Percentiles rank a stretch among this genome's conserved stretches.
Conservation (phyloP, 2,329 filamentous ascomycete species). For the Ploettnerulaceae sp. region DNA sequence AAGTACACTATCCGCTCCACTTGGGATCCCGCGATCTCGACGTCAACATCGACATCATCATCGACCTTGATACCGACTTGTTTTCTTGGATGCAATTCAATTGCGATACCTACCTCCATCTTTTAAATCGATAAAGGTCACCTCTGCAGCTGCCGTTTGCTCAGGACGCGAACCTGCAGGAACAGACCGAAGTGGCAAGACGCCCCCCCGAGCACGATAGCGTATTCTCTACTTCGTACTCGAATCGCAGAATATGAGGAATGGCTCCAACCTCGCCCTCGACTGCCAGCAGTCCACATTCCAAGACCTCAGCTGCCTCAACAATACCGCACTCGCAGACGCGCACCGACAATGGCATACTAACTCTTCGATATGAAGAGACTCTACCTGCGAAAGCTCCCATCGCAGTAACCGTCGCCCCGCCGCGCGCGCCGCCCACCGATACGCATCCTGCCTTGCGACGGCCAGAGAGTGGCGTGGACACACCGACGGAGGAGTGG, state of each 20-base stretch:
- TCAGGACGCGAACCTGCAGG: background rate
- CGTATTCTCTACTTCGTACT: too few relatives aligned
- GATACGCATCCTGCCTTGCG: conserved; percentile 32
- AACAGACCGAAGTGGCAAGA: background rate
- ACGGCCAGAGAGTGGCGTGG: conserved; percentile 6
- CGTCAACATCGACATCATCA: too few relatives aligned
- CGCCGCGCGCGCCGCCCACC: conserved; percentile 26
- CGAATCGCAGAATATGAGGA: conserved; percentile 4
- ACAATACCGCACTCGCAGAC: conserved; percentile 7
- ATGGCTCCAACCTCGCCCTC: conserved; percentile 1
- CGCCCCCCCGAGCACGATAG: background rate
- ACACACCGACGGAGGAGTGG: conserved; percentile 36
- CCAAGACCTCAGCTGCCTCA: conserved; percentile 6
- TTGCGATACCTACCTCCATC: too few relatives aligned
- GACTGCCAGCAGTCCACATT: background rate
- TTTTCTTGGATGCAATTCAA: too few relatives aligned
- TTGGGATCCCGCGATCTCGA: too few relatives aligned
- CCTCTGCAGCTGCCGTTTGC: background rate
- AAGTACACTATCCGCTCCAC: too few relatives aligned
- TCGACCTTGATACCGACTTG: too few relatives aligned
- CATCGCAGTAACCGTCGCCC: conserved; percentile 39
- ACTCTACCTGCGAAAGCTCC: conserved; percentile 53
- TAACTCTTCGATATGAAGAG: conserved; percentile 58
- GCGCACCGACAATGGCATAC: conserved; percentile 33
- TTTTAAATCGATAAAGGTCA: too few relatives aligned